Evolutionary conservation across 2,329 filamentous ascomycete species (phyloP), one percentile per base, ranked within the genome.

Genomic region (Juglanconis juglandina): DNA sequence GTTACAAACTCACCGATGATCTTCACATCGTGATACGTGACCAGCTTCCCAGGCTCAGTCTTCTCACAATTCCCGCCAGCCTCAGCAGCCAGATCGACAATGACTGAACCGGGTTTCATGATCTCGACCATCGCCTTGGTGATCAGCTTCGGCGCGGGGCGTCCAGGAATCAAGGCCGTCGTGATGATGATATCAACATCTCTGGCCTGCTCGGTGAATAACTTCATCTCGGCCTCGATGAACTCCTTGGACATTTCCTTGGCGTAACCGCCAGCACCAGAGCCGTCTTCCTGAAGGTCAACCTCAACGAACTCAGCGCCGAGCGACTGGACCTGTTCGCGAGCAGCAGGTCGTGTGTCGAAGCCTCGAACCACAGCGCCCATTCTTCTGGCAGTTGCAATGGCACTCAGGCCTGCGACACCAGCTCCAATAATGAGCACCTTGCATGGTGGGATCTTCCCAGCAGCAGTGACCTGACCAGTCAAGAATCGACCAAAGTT

Each of bases 221-320:
- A 81, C 72, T 91, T 93, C 91, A 96, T 96, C 73, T 96, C 91
- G 5, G 92, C 92, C 63, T 92, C 91, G 71, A 95, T 92, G 69
- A 96, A 96, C 66, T 94, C 92, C 69, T 94, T 92, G 58, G 91
- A 95, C 92, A 96, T 96, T 70, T 93, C 91, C 70, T 96, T 96
- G 56, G 91, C 91, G 69, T 96, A 96, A 14, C 92, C 92, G 34
- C 92, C 92, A 8, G 89, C 87, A 2, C 91, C 92, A 11, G 89
- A 87, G 2, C 92, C 92, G 62, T 95, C 91, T 74, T 96, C 92
- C 66, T 94, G 73, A 30, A 96, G 80, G 13, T 91, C 88, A 30
- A 96, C 92, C 73, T 96, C 91, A 66, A 96, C 85, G 68, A 96
- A 96, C 69, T 96, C 92, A 17, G 92, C 92, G 33, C 92, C 92